phyloP scores from a whole-genome alignment of 495 filamentous ascomycete genomes.

The Xylaria curta region DNA sequence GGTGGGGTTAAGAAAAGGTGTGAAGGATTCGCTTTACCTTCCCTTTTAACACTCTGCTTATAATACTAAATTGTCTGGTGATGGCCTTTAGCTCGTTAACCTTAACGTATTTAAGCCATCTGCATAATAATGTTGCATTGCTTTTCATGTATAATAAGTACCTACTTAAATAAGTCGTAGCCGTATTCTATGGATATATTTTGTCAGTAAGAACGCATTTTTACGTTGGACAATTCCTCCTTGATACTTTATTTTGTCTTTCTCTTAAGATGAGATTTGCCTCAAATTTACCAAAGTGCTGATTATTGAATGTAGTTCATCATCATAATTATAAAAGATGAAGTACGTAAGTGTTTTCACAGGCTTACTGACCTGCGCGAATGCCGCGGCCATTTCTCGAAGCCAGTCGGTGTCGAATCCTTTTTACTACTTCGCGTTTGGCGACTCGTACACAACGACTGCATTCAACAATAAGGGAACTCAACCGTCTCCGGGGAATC shows the following conservation, averaged over 20 bases:
- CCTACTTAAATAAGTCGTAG: neutral
- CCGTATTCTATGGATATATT: neutral
- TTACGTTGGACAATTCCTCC: neutral
- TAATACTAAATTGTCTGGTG: neutral
- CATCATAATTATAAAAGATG: neutral
- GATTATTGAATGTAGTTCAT: too few relatives aligned
- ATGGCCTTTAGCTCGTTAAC: neutral
- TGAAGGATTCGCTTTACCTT: neutral
- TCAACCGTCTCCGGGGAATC: neutral
- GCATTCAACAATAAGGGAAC: neutral
- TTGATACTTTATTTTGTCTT: neutral
- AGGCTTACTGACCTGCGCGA: neutral
- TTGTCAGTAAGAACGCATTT: neutral
- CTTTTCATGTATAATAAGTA: neutral
- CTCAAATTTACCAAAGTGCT: too few relatives aligned
- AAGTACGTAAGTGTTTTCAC: neutral
- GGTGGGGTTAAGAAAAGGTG: neutral
- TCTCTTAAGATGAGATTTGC: neutral
- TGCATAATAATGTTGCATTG: neutral
- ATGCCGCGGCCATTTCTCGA: neutral
- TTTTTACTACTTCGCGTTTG: neutral
- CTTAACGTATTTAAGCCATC: neutral
- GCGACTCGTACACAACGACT: neutral
- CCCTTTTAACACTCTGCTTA: neutral
- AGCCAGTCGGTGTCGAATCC: neutral